Percentiles rank a stretch among this genome's conserved stretches.
Evolutionary conservation across 1,284 basidiomycete species (phyloP).

Genomic region (Clitocybe nebularis): DNA sequence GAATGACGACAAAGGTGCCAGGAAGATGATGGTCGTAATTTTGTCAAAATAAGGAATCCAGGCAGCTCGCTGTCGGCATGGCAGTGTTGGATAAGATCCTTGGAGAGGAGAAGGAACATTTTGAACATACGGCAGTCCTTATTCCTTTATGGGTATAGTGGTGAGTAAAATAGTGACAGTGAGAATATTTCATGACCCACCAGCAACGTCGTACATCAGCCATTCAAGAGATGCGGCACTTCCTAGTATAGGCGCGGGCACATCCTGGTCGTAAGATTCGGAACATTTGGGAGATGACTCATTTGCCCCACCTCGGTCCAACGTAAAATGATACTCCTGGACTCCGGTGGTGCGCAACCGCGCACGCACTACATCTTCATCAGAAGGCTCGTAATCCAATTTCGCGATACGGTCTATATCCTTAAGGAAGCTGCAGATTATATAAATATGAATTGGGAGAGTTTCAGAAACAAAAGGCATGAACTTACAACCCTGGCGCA

Average conservation of each 20-base stretch:
- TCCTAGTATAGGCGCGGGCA: background rate
- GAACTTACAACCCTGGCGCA: slow-evolving; percentile 48
- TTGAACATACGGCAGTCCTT: slow-evolving; percentile 37
- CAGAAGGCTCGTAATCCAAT: slow-evolving; percentile 72
- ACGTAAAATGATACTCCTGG: slow-evolving; percentile 28
- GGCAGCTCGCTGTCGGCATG: slow-evolving; percentile 34
- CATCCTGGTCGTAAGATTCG: background rate
- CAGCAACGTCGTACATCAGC: slow-evolving; percentile 31
- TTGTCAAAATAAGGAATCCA: slow-evolving; percentile 62
- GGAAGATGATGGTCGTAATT: slow-evolving; percentile 45
- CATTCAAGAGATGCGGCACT: slow-evolving; percentile 18
- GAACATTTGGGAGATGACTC: background rate
- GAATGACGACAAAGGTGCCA: slow-evolving; percentile 33
- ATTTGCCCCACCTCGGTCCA: slow-evolving; percentile 47
- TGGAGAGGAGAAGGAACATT: slow-evolving; percentile 26
- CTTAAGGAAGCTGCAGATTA: slow-evolving; percentile 33
- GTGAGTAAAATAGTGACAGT: background rate
- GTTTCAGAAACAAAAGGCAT: background rate
- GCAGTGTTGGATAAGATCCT: slow-evolving; percentile 5
- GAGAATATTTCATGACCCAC: slow-evolving; percentile 13
- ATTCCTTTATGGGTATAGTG: slow-evolving; percentile 31
- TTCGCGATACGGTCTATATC: slow-evolving; percentile 64
- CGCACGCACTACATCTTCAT: slow-evolving; percentile 35
- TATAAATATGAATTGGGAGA: background rate
- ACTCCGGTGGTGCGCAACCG: slow-evolving; percentile 29